A percentile compares a stretch with the other conserved stretches of the same genome.
Evolutionary conservation across 371 early-diverging fungal species (phyloP).

Genomic region (Entomophthora muscae): DNA sequence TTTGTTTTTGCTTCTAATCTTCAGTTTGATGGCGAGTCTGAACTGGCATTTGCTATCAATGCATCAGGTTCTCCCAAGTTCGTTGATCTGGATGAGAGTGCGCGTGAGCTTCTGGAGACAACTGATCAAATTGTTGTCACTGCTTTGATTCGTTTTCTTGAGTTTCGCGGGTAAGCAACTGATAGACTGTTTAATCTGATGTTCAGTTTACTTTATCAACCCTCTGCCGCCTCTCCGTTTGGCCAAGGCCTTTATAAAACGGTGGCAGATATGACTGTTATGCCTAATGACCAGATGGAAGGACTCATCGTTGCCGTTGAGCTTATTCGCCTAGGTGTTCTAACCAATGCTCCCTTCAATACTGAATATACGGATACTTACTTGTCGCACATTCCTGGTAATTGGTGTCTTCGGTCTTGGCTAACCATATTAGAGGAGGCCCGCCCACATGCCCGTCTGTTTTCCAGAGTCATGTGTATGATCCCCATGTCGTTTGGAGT

Average conservation of each 20-base stretch:
- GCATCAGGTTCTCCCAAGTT: slow-evolving; percentile 11
- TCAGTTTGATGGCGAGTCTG: background rate
- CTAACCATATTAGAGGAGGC: slow-evolving; percentile 14
- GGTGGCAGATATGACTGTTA: slow-evolving; percentile 6
- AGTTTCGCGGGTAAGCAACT: slow-evolving; percentile 19
- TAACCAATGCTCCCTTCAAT: slow-evolving; percentile 29
- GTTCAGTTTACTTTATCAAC: slow-evolving; percentile 24
- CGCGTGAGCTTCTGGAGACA: slow-evolving; percentile 11
- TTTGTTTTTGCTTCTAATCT: background rate
- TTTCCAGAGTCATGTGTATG: slow-evolving; percentile 35
- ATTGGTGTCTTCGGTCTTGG: background rate
- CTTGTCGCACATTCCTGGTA: background rate
- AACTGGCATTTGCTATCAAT: slow-evolving; percentile 7
- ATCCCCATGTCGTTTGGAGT: slow-evolving; percentile 26
- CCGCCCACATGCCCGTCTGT: slow-evolving; percentile 20
- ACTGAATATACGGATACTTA: slow-evolving; percentile 9
- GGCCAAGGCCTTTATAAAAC: slow-evolving; percentile 22
- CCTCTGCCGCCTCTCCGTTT: slow-evolving; percentile 26
- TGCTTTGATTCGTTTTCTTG: slow-evolving; percentile 26
- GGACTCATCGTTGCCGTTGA: slow-evolving; percentile 39
- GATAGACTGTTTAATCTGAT: background rate
- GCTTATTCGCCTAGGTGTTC: slow-evolving; percentile 29
- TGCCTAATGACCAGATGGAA: slow-evolving; percentile 12
- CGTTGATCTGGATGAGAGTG: slow-evolving; percentile 10
- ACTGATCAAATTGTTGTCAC: slow-evolving; percentile 27